phyloP scores from a whole-genome alignment of 345 rosid species.

The Psidium guajava region DNA sequence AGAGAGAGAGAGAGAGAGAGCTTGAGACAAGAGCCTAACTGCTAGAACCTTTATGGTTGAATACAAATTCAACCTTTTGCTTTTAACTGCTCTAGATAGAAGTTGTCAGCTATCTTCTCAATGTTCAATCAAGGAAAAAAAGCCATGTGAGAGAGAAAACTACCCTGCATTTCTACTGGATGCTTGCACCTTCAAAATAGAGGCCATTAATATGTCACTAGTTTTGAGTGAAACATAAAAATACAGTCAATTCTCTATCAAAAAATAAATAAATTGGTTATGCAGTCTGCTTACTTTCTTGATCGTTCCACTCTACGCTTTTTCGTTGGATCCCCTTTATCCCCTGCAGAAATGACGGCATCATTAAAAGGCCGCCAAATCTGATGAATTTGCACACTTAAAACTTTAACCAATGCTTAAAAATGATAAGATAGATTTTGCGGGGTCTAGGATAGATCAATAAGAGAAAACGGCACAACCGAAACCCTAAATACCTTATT shows the following conservation, averaged over 20 bases:
- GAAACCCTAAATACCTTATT: not conserved
- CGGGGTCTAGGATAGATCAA: not conserved
- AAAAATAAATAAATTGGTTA: too few species aligned
- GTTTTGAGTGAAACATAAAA: not conserved
- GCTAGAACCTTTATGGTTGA: not conserved
- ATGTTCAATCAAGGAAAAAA: not conserved
- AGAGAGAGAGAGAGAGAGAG: not conserved
- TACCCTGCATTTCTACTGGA: not conserved
- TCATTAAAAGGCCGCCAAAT: not conserved
- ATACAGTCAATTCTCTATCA: not conserved
- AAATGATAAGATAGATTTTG: not conserved
- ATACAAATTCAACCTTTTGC: not conserved
- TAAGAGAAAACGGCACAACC: not conserved
- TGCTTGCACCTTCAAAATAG: not conserved
- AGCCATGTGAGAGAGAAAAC: not conserved
- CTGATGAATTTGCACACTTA: not conserved
- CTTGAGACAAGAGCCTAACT: not conserved
- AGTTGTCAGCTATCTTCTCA: not conserved
- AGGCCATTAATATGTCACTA: not conserved
- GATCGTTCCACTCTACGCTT: slow-evolving; percentile 72
- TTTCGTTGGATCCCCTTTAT: slow-evolving; percentile 57
- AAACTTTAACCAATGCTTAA: not conserved
- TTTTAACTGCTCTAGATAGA: not conserved
- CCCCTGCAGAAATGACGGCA: slow-evolving; percentile 25
- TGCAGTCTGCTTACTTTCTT: slow-evolving; percentile 39